phyloP scores from a whole-genome alignment of 2,329 filamentous ascomycete genomes.

The Epichloe aotearoae region DNA sequence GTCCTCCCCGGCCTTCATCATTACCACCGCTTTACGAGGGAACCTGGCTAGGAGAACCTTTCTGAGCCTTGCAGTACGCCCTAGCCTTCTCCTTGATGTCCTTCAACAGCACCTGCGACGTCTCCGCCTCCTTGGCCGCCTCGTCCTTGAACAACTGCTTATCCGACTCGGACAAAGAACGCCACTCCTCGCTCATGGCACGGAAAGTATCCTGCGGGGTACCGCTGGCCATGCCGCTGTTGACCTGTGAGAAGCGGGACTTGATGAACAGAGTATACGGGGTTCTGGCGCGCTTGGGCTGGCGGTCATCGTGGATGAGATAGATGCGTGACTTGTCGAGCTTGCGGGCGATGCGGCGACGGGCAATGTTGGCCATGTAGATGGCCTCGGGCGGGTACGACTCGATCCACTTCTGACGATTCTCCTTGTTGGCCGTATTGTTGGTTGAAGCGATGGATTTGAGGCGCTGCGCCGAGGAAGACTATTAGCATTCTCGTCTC shows the following conservation, averaged over 20 bases:
- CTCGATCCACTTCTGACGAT: constrained; percentile 35
- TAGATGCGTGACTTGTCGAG: constrained; percentile 12
- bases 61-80: constrained; percentile 9
- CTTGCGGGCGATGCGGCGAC: constrained; percentile 26
- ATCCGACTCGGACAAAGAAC: constrained; percentile 24
- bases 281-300: constrained; percentile 25
- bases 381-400: constrained; percentile 27
- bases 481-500: not conserved
- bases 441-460: constrained; percentile 24
- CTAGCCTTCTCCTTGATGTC: constrained; percentile 16
- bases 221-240: constrained; percentile 12
- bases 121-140: constrained; percentile 7
- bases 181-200: constrained; percentile 28
- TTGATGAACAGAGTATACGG: constrained; percentile 26
- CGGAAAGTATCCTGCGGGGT: constrained; percentile 11
- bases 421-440: constrained; percentile 24
- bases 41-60: constrained; percentile 1
- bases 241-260: constrained; percentile 18
- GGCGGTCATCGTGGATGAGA: constrained; percentile 32
- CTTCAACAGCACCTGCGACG: constrained; percentile 12
- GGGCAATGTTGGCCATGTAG: constrained; percentile 33
- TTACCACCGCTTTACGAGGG: too few species aligned
- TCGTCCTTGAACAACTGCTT: constrained; percentile 27
- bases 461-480: constrained; percentile 16
- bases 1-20: too few species aligned